Percentiles rank a stretch among this genome's conserved stretches.
phyloP scores from a whole-genome alignment of 169 alveolate species.

The Eimeria maxima region DNA sequence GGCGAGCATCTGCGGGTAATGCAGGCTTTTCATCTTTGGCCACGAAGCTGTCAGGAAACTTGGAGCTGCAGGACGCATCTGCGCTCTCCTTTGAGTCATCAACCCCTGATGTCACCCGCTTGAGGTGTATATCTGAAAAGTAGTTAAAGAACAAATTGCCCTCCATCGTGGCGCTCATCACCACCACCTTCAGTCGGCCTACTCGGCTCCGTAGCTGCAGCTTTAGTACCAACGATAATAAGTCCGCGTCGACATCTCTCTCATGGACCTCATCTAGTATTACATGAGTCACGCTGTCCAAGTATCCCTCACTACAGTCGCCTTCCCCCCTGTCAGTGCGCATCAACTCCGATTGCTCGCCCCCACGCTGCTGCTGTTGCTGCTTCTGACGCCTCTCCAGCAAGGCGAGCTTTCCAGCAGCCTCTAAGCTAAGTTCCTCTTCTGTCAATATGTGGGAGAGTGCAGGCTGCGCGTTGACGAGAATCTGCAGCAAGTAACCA shows the following conservation, averaged over 20 bases:
- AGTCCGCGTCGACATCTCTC: constrained; percentile 86
- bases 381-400: constrained; percentile 29
- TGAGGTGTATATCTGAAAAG: constrained; percentile 50
- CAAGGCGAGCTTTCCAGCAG: constrained; percentile 39
- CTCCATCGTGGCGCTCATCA: constrained; percentile 87
- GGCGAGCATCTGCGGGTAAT: background rate
- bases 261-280: constrained; percentile 87
- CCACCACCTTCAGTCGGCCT: constrained; percentile 81
- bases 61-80: no score
- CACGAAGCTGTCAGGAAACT: background rate
- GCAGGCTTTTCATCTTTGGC: background rate
- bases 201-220: constrained; percentile 83
- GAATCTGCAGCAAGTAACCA: constrained; percentile 84
- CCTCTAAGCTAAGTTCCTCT: constrained; percentile 51
- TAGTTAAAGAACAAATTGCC: constrained; percentile 72
- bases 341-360: background rate
- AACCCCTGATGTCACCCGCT: background rate
- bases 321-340: background rate
- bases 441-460: constrained; percentile 78
- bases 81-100: background rate
- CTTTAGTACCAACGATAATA: constrained; percentile 84
- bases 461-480: constrained; percentile 76
- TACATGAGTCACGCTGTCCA: constrained; percentile 66
- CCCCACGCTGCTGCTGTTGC: background rate
- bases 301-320: background rate